Evolutionary conservation across 257 asterid genomes (phyloP).

Genomic region (Haberlea rhodopensis): DNA sequence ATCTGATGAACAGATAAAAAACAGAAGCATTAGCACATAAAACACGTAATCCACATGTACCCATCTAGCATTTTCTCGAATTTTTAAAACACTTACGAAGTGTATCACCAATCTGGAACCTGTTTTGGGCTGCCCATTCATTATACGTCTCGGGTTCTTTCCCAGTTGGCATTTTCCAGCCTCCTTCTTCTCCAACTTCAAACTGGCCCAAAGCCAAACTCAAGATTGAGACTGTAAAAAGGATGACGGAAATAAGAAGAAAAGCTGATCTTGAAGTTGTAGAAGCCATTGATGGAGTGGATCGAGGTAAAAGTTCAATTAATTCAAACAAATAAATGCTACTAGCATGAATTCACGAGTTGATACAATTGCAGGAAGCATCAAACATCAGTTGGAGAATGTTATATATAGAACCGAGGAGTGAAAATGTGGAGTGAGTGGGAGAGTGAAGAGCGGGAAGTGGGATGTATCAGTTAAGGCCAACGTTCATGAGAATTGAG

Average conservation of each 20-base stretch:
- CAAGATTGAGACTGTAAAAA: constrained; percentile 30
- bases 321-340: not conserved
- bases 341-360: not conserved
- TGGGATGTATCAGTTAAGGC: constrained; percentile 34
- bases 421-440: constrained; percentile 10
- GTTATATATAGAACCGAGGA: not conserved
- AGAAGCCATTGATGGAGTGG: constrained; percentile 37
- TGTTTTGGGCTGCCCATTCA: constrained; percentile 67
- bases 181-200: constrained; percentile 50
- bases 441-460: constrained; percentile 28
- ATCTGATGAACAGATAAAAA: constrained; percentile 30
- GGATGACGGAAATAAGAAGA: constrained; percentile 24
- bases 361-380: not conserved
- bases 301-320: not conserved
- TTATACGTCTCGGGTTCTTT: constrained; percentile 61
- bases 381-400: not conserved
- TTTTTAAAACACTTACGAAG: constrained; percentile 38
- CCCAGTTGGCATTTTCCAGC: constrained; percentile 61
- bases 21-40: not conserved
- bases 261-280: constrained; percentile 5
- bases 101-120: constrained; percentile 67
- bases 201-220: constrained; percentile 42
- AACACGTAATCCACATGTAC: not conserved
- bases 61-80: not conserved
- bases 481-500: constrained; percentile 22